Percentiles rank a stretch among this genome's conserved stretches.
phyloP scores from a whole-genome alignment of 2,329 filamentous ascomycete species.

The Didymellaceae sp. region DNA sequence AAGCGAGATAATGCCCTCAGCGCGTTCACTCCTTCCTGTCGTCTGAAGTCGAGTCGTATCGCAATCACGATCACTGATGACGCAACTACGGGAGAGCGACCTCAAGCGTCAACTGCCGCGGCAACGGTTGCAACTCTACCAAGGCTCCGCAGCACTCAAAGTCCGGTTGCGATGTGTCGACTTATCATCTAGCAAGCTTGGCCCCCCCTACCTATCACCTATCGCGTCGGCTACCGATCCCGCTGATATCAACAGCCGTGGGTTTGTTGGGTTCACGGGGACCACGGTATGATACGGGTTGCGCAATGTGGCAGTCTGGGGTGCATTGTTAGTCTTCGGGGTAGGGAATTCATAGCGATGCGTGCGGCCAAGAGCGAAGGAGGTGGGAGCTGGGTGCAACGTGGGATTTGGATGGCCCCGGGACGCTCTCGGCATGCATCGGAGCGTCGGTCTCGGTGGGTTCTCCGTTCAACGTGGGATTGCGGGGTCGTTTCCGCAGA shows the following conservation, averaged over 20 bases:
- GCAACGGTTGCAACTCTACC: conserved; percentile 9
- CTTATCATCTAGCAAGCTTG: conserved; percentile 11
- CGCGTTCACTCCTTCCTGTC: neutral
- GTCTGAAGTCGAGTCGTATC: neutral
- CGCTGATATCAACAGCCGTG: conserved; percentile 13
- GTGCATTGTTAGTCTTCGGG: neutral
- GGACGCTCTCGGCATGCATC: conserved; percentile 7
- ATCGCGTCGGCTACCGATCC: conserved; percentile 2
- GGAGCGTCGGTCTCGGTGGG: conserved; percentile 10
- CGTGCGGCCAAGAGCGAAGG: neutral
- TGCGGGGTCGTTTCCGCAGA: conserved; percentile 9
- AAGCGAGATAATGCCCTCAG: conserved; percentile 4
- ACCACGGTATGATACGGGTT: conserved; percentile 14
- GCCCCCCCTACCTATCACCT: conserved; percentile 4
- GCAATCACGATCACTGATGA: conserved; percentile 6
- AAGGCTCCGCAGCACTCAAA: conserved; percentile 10
- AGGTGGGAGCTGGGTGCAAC: conserved; percentile 3
- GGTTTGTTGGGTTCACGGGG: conserved; percentile 11
- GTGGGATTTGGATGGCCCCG: conserved; percentile 14
- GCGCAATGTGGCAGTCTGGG: neutral
- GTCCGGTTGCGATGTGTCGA: conserved; percentile 16
- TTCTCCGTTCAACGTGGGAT: conserved; percentile 15
- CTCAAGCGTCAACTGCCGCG: conserved; percentile 3
- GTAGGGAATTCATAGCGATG: neutral
- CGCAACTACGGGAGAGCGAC: conserved; percentile 2